phyloP scores from a whole-genome alignment of 192 early-diverging fungal genomes.

The Dimargaris verticillata region DNA sequence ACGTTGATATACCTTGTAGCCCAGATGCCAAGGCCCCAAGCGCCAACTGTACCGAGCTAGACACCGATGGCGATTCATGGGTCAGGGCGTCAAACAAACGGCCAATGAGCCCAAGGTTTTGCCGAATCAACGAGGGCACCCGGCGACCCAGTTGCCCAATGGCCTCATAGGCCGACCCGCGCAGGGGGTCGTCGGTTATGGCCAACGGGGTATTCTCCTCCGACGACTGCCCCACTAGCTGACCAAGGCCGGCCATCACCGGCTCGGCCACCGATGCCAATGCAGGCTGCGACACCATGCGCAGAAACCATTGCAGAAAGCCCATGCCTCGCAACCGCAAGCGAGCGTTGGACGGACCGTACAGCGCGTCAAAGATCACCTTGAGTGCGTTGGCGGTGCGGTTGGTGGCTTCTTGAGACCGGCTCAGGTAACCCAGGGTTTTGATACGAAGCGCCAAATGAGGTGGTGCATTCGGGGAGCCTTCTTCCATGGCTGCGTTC shows the following conservation, averaged over 20 bases:
- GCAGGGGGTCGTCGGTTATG: constrained; percentile 41
- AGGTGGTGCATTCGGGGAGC: constrained; percentile 11
- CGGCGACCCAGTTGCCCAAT: constrained; percentile 57
- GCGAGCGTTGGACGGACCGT: constrained; percentile 47
- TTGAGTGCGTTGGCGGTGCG: constrained; percentile 50
- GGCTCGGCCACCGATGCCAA: constrained; percentile 47
- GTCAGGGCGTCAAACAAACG: constrained; percentile 55
- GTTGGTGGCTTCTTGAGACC: constrained; percentile 50
- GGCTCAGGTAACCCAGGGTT: constrained; percentile 20
- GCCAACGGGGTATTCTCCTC: neutral
- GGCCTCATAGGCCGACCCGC: constrained; percentile 75
- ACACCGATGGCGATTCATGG: constrained; percentile 40
- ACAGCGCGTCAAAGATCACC: constrained; percentile 64
- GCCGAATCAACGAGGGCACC: constrained; percentile 47
- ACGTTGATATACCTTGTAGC: constrained; percentile 23
- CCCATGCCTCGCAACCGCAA: constrained; percentile 55
- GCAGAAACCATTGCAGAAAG: constrained; percentile 79
- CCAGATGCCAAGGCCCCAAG: constrained; percentile 59
- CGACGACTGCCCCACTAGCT: constrained; percentile 13
- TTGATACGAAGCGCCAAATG: constrained; percentile 16
- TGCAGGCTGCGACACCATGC: constrained; percentile 38
- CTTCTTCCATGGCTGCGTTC: neutral
- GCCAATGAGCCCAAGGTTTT: constrained; percentile 40
- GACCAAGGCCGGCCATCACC: constrained; percentile 51
- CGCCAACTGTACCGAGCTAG: constrained; percentile 66